Evolutionary conservation across 1,139 yeast species (phyloP).

Genomic region (Candida pseudoviswanathii): DNA sequence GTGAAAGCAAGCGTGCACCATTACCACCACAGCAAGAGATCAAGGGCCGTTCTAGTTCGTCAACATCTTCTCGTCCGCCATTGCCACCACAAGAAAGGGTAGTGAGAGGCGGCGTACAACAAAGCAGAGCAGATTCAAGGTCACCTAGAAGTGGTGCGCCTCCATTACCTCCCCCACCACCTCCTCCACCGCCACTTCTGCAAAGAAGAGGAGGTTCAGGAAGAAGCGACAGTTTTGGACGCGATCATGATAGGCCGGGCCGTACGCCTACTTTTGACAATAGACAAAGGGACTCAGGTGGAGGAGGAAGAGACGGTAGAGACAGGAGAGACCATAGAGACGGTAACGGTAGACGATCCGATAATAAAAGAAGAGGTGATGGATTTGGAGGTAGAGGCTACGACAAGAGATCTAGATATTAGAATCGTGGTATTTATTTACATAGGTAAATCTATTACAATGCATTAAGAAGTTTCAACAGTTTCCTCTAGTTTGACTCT

Average conservation of each 20-base stretch:
- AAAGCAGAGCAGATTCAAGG: constrained; percentile 2
- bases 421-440: neutral
- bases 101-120: neutral
- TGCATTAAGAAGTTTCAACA: neutral
- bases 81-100: constrained; percentile 7
- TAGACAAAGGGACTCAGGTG: constrained; percentile 5
- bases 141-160: neutral
- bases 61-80: constrained; percentile 5
- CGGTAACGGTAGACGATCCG: constrained; percentile 11
- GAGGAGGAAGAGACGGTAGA: neutral
- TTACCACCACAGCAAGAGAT: constrained; percentile 10
- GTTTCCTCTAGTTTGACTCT: constrained; percentile 10
- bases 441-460: neutral
- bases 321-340: constrained; percentile 7
- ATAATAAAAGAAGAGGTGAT: constrained; percentile 28
- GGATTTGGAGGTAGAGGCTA: constrained; percentile 30
- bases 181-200: constrained; percentile 8
- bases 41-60: neutral
- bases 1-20: constrained; percentile 9
- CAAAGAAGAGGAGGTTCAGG: neutral
- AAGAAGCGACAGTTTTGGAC: constrained; percentile 5
- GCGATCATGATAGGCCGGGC: neutral
- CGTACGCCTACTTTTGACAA: constrained; percentile 8
- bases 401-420: constrained; percentile 37
- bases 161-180: constrained; percentile 6